A percentile compares a stretch with the other conserved stretches of the same genome.
These are phyloP conservation scores for Pulveroboletus sp. DNA, from an alignment of 768 basidiomycete species.

Conservation along the genomic window DNA sequence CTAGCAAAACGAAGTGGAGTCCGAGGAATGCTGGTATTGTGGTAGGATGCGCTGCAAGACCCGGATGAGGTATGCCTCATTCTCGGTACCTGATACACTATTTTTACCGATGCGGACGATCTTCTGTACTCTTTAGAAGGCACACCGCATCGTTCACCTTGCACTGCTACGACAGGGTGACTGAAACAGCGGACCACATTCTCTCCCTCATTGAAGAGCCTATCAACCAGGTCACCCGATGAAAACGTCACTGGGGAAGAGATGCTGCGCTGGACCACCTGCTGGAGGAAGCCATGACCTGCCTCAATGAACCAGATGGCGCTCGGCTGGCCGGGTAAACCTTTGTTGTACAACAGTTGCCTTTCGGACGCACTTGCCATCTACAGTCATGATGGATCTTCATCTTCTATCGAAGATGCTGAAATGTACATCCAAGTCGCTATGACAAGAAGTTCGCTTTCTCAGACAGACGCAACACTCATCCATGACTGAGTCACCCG, in stretches of 20 bases:
- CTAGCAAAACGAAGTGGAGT: too few species aligned
- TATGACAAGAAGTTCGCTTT: neutral
- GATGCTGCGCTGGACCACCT: conserved; percentile 9
- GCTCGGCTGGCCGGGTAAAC: conserved; percentile 10
- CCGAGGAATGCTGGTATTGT: too few species aligned
- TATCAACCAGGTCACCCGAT: too few species aligned
- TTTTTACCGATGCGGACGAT: too few species aligned
- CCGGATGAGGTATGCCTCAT: too few species aligned
- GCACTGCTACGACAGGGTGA: too few species aligned
- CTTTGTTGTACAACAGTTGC: conserved; percentile 14
- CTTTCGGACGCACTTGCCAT: conserved; percentile 1
- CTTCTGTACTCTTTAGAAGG: too few species aligned
- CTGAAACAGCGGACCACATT: too few species aligned
- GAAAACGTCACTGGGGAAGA: conserved; percentile 5
- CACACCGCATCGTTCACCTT: too few species aligned
- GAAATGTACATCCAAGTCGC: neutral
- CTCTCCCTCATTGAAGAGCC: too few species aligned
- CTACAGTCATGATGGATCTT: neutral
- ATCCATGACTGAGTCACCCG: neutral
- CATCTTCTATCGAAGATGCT: neutral
- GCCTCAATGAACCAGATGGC: conserved; percentile 6
- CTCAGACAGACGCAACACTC: neutral
- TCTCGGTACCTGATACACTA: too few species aligned
- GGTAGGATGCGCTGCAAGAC: too few species aligned
- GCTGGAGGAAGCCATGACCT: conserved; percentile 10